phyloP scores from a whole-genome alignment of 2,329 filamentous ascomycete genomes.

The Anthostomella pinea region DNA sequence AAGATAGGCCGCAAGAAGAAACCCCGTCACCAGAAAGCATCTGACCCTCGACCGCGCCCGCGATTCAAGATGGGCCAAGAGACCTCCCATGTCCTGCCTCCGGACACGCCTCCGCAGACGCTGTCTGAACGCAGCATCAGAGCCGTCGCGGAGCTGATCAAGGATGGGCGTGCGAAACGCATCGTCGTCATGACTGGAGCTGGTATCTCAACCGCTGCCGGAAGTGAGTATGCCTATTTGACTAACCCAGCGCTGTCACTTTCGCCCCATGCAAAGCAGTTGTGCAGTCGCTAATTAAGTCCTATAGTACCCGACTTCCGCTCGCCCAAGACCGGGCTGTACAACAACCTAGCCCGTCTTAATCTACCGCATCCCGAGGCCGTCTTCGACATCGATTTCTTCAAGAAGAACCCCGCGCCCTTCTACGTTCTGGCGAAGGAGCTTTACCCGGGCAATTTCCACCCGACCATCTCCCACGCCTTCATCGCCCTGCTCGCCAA shows the following conservation, averaged over 20 bases:
- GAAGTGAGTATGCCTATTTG: too few relatives aligned
- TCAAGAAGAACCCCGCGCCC: slow-evolving; percentile 76
- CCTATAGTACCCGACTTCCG: slow-evolving; percentile 83
- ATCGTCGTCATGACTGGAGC: slow-evolving; percentile 91
- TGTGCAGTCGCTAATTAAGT: slow-evolving; percentile 1
- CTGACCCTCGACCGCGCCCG: slow-evolving; percentile 14
- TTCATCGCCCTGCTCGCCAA: slow-evolving; percentile 81
- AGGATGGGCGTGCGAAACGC: slow-evolving; percentile 59
- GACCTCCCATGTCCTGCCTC: slow-evolving; percentile 64
- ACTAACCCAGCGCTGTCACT: too few relatives aligned
- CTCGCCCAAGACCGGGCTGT: slow-evolving; percentile 88
- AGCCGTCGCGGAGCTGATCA: slow-evolving; percentile 78
- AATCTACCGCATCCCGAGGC: slow-evolving; percentile 87
- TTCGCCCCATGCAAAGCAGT: neutral
- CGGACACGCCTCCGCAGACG: slow-evolving; percentile 60
- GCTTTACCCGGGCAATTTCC: slow-evolving; percentile 85
- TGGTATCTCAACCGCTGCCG: slow-evolving; percentile 75
- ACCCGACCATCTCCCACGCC: slow-evolving; percentile 84
- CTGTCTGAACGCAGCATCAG: slow-evolving; percentile 67
- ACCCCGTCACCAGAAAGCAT: slow-evolving; percentile 22
- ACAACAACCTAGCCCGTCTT: slow-evolving; percentile 83
- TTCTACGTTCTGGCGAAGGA: slow-evolving; percentile 93
- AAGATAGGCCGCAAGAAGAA: slow-evolving; percentile 28
- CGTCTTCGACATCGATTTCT: slow-evolving; percentile 91
- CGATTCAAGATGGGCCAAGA: slow-evolving; percentile 79